phyloP scores from a whole-genome alignment of 441 rosid species.

The Biscutella laevigata region DNA sequence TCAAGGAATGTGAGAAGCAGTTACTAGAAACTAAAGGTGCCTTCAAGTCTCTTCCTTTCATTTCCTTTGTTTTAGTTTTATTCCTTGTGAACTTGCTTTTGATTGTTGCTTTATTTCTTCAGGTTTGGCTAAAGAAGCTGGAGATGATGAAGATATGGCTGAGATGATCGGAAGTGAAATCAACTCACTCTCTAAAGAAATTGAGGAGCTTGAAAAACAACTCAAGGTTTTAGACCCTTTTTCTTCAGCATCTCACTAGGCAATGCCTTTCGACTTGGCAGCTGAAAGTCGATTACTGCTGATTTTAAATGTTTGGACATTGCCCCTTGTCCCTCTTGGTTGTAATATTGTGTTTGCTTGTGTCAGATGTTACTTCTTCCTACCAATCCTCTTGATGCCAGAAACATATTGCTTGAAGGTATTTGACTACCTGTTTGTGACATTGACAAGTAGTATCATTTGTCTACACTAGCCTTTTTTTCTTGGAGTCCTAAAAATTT shows the following conservation, averaged over 20 bases:
- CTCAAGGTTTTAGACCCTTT: constrained; percentile 50
- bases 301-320: too few relatives aligned
- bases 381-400: constrained; percentile 87
- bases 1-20: constrained; percentile 75
- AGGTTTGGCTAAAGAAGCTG: constrained; percentile 74
- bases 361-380: constrained; percentile 70
- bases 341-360: constrained; percentile 12
- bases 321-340: background rate
- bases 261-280: background rate
- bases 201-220: constrained; percentile 60
- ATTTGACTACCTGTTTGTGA: constrained; percentile 10
- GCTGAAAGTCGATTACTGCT: background rate
- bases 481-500: background rate
- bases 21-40: constrained; percentile 70
- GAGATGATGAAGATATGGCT: constrained; percentile 78
- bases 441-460: constrained; percentile 1
- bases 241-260: background rate
- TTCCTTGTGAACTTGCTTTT: constrained; percentile 4
- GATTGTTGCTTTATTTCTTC: constrained; percentile 3
- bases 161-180: constrained; percentile 82
- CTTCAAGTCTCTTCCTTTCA: constrained; percentile 2
- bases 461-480: background rate
- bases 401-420: constrained; percentile 98
- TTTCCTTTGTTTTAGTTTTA: background rate
- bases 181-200: constrained; percentile 48